A percentile compares a stretch with the other conserved stretches of the same genome.
Evolutionary conservation across 225 moss, liverwort and hornwort genomes (phyloP).

Genomic region (Pleurozium schreberi): DNA sequence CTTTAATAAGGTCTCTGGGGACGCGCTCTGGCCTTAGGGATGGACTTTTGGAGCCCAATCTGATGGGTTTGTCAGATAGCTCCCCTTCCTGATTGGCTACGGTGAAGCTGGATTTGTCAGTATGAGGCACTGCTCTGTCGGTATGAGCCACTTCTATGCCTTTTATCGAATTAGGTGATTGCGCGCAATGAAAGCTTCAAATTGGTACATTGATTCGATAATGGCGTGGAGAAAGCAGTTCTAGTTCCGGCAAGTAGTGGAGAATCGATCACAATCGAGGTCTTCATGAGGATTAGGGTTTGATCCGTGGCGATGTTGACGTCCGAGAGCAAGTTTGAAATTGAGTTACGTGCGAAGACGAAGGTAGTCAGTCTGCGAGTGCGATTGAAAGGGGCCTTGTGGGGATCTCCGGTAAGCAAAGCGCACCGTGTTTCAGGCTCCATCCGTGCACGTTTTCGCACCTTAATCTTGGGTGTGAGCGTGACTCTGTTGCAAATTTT

Average conservation of each 20-base stretch:
- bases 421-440: constrained; percentile 13
- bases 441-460: constrained; percentile 9
- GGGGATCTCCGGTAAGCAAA: not conserved
- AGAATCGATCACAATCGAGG: not conserved
- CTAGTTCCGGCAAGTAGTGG: not conserved
- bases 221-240: not conserved
- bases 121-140: not conserved
- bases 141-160: not conserved
- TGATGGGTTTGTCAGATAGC: not conserved
- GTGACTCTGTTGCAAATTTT: constrained; percentile 13
- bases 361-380: constrained; percentile 13
- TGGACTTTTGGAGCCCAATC: not conserved
- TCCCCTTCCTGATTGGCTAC: not conserved
- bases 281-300: not conserved
- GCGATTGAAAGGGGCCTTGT: constrained; percentile 3
- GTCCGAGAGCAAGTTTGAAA: constrained; percentile 10
- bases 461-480: not conserved
- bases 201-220: not conserved
- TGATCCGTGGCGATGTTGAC: not conserved
- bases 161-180: not conserved
- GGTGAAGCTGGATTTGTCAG: not conserved
- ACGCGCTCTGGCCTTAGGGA: not conserved
- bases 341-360: constrained; percentile 9
- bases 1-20: not conserved
- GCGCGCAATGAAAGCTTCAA: not conserved